A percentile compares a stretch with the other conserved stretches of the same genome.
These are phyloP conservation scores for Fraxinus baroniana DNA, from an alignment of 305 asterid genomes.

Conservation along the genomic window DNA sequence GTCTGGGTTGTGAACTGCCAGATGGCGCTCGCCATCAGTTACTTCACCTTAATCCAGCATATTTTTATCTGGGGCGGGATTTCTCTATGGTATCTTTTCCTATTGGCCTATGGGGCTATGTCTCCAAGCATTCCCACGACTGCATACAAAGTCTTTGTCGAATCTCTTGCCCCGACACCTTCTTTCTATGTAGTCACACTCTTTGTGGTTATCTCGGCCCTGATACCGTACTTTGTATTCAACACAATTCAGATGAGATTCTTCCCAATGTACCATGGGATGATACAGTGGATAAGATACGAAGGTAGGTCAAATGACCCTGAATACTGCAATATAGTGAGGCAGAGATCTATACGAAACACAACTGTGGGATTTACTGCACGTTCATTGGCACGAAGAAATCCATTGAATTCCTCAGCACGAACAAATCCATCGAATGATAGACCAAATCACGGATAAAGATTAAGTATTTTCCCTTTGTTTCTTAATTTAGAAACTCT, in stretches of 20 bases:
- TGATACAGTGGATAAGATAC: slow-evolving; percentile 85
- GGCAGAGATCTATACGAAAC: slow-evolving; percentile 68
- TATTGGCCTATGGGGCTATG: slow-evolving; percentile 67
- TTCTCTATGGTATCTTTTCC: slow-evolving; percentile 80
- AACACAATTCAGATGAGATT: slow-evolving; percentile 66
- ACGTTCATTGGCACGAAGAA: slow-evolving; percentile 69
- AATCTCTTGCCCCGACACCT: slow-evolving; percentile 70
- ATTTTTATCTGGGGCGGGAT: slow-evolving; percentile 93
- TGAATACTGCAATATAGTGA: slow-evolving; percentile 60
- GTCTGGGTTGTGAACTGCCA: slow-evolving; percentile 95
- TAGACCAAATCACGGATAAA: slow-evolving; percentile 23
- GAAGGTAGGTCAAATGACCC: slow-evolving; percentile 78
- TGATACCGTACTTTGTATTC: slow-evolving; percentile 65
- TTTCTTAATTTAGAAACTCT: slow-evolving; percentile 15
- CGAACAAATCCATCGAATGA: slow-evolving; percentile 55
- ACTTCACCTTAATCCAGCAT: slow-evolving; percentile 88
- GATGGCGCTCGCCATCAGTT: slow-evolving; percentile 73
- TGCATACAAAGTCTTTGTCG: slow-evolving; percentile 67
- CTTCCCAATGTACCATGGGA: slow-evolving; percentile 92
- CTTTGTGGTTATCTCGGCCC: slow-evolving; percentile 58
- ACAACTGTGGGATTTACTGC: slow-evolving; percentile 90
- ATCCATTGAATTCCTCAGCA: slow-evolving; percentile 62
- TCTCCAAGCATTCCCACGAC: slow-evolving; percentile 48
- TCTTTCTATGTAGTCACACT: slow-evolving; percentile 53
- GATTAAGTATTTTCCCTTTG: not conserved